Evolutionary conservation across 2,329 filamentous ascomycete genomes (phyloP).

Genomic region (Talaromyces pinophilus): DNA sequence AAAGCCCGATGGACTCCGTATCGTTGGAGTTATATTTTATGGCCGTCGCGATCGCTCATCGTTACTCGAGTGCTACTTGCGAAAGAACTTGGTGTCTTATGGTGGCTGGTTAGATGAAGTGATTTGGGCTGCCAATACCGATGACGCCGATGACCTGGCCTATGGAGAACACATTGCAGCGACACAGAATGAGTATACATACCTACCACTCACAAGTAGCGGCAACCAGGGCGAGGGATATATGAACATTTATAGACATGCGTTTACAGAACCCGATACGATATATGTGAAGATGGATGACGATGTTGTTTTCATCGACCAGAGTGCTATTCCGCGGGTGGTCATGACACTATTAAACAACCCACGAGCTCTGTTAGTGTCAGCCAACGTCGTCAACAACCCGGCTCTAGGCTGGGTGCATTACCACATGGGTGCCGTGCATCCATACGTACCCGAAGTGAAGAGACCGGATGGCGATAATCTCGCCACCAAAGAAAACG

Average conservation of each 20-base stretch:
- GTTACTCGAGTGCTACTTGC: slow-evolving; percentile 21
- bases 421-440: slow-evolving; percentile 23
- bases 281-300: slow-evolving; percentile 24
- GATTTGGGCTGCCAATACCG: slow-evolving; percentile 23
- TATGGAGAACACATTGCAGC: slow-evolving; percentile 20
- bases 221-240: slow-evolving; percentile 2
- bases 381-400: slow-evolving; percentile 23
- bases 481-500: slow-evolving; percentile 22
- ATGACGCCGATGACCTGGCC: slow-evolving; percentile 19
- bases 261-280: slow-evolving; percentile 19
- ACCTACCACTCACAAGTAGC: slow-evolving; percentile 5
- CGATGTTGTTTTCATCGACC: slow-evolving; percentile 23
- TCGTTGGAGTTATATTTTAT: slow-evolving; percentile 23
- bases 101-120: slow-evolving; percentile 23
- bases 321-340: slow-evolving; percentile 21
- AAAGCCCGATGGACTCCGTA: slow-evolving; percentile 19
- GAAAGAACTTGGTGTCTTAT: slow-evolving; percentile 18
- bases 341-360: slow-evolving; percentile 21
- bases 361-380: slow-evolving; percentile 20
- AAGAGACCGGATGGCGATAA: slow-evolving; percentile 1
- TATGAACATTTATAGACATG: slow-evolving; percentile 15
- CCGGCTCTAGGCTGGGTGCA: slow-evolving; percentile 23
- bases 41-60: slow-evolving; percentile 22
- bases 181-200: slow-evolving; percentile 19
- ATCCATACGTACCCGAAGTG: slow-evolving; percentile 22